Base-by-base conservation (phyloP, 2,329 filamentous ascomycete species). In the Neospermospora avenae region DNA sequence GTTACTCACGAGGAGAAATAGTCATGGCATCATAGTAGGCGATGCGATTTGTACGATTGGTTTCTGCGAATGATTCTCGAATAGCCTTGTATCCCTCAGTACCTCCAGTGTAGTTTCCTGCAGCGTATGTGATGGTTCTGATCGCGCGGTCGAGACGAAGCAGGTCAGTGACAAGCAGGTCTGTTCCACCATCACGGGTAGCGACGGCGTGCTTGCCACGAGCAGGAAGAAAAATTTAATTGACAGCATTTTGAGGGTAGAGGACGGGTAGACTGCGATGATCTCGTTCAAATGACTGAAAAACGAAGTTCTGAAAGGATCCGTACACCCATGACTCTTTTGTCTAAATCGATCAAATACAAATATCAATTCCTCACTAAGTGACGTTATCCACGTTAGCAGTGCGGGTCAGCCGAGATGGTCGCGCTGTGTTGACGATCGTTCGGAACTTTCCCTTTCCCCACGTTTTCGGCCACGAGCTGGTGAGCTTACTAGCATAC, bases 61-160 rank as follows among this genome's bases (percentile, higher is more conserved):
- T 42, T 18, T 25, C 35, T n/a, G 52, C 37, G 52, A 55, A 18
- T 2, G 35, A 42, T 31, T 55, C 52, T 11, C 52, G 35, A 1
- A 55, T 44, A 3, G 35, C 35, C 24, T 34, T 18, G 20, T 41
- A 55, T 28, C 35, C 52, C 18, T 39, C 52, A 3, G 52, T 22
- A 14, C 52, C 52, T 3, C 52, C 39, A 10, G 52, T 44, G 14
- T 55, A 55, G 14, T 55, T 55, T 11, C 52, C 52, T n/a, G 52
- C 52, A 8, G 52, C 52, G 35, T 55, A 42, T 18, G 35, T 55
- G 37, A 55, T 55, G 22, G 13, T 55, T 28, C 52, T 28, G 37
- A 55, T 55, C 10, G 52, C 35, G 22, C 39, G 37, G 39, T 42
- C 37, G 22, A 42, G 35, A 14, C 52, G 52, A 3, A 55, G 24